Base-by-base conservation (phyloP, 176 grass and related monocot species). In the Rhynchospora breviuscula region DNA sequence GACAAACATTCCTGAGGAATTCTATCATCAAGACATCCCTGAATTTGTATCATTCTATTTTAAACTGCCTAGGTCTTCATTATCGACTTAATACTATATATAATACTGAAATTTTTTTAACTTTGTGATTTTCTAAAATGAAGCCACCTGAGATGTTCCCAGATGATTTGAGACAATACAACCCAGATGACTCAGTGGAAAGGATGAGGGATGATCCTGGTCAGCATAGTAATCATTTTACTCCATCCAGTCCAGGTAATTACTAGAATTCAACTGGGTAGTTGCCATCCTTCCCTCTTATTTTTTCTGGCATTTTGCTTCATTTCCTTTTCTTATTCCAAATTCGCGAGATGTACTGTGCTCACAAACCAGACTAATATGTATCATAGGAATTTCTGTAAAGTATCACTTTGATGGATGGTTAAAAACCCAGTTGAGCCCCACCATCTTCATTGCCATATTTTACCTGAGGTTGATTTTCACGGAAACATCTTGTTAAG, bases 241-340 rank as follows among this genome's bases (percentile, higher is more conserved):
- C 90, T 88, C 87, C 95, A 15, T 81, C 87, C 85, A 98, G 89
- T 88, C 75, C 85, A 69, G 95, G 95, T 98, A 89, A 35, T 87
- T 89, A 64, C 62, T 53, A 83, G 11, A 89, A 15, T 54, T 58
- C 10, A 46, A 67, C 35, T n/a, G 33, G 44, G 18, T 49, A 71
- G 64, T 17, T 82, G 78, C 63, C 25, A 81, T 81, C 78, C 62
- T 76, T 76, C 48, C 6, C 11, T 76, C 48, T 40, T 76, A 76
- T 53, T 76, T 8, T 51, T 54, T 76, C 35, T 40, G 35, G 48
- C 48, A 76, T 54, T 76, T 71, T 29, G 23, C 46, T 26, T 75
- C 7, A 19, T 52, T 52, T 75, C 45, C 3, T 26, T 52, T 52
- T 25, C 3, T 12, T 75, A n/a, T 75, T 75, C 52, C 22, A 75